Base-by-base conservation (phyloP, 768 basidiomycete genomes). In the Suillus brevipes region DNA sequence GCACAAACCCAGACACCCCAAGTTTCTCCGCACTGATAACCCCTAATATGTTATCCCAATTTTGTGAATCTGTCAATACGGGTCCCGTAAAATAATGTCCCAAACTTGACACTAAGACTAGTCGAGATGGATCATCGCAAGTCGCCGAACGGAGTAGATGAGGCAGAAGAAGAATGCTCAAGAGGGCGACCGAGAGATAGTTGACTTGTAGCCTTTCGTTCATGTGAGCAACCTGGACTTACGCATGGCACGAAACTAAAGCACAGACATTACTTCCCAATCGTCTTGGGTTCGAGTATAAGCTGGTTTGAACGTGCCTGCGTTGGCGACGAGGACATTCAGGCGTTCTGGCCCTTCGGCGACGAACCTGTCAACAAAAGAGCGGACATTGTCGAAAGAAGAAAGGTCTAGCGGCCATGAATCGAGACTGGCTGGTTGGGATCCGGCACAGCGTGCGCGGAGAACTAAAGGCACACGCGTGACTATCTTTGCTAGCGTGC, bases 201-300 rank as follows among this genome's bases (percentile, higher is more conserved):
- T 80, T 78, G 18, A 78, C 74, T 65, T 80, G 77, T 0, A 80
- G 42, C 53, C 79, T 80, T 37, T 38, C 9, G 14, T 14, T 31
- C 49, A 61, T 38, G n/a, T 50, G 23, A 66, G 47, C 31, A n/a
- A 8, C 23, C 61, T 9, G 25, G 23, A 20, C 28, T n/a, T 4
- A 36, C 45, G 10, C 9, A 18, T 28, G 25, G 4, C 14, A 16
- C 16, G 10, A 3, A 13, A 37, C 8, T n/a, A 28, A 52, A n/a
- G 42, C 18, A 70, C 73, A 34, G 64, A 84, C 85, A 68, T 74
- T 37, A 70, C 34, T 67, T 87, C 85, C 82, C 81, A 86, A 9
- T 81, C 84, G 65, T 86, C 85, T 2, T 65, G 47, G 0, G 81
- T 81, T n/a, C 67, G 63, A n/a, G 66, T 38, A 45, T 79, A 78